These are phyloP conservation scores for Pseudonitzschia multistriata DNA, from an alignment of 108 stramenopile genomes.

Conservation along the genomic window DNA sequence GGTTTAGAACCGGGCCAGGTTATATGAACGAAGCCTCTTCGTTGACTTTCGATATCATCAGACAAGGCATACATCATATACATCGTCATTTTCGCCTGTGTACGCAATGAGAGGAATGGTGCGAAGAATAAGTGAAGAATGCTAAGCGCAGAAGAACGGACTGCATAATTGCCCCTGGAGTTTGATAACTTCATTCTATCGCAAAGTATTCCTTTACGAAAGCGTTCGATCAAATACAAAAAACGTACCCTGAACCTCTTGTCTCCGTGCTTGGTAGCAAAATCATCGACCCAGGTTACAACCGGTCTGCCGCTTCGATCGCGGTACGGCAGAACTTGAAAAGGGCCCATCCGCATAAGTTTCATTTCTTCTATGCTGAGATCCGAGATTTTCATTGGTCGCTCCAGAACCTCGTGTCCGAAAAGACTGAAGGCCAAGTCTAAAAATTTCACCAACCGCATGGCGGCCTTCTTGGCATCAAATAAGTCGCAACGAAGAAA, in stretches of 20 bases:
- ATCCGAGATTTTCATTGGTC: not conserved
- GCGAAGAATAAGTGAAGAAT: too few relatives aligned
- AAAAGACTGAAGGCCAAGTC: constrained; percentile 16
- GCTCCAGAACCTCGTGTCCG: constrained; percentile 7
- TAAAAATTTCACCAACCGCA: constrained; percentile 25
- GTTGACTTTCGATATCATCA: constrained; percentile 16
- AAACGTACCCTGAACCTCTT: not conserved
- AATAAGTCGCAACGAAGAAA: constrained; percentile 33
- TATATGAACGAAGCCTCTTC: not conserved
- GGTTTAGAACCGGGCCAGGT: not conserved
- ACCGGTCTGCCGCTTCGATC: constrained; percentile 10
- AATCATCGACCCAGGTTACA: constrained; percentile 6
- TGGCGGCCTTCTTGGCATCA: constrained; percentile 19
- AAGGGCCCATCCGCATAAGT: not conserved
- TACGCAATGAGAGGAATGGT: too few relatives aligned
- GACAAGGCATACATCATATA: not conserved
- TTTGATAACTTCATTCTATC: too few relatives aligned
- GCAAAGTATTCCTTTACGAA: too few relatives aligned
- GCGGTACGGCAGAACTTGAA: constrained; percentile 7
- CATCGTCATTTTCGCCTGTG: not conserved
- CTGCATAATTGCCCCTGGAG: not conserved
- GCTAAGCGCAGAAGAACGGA: too few relatives aligned
- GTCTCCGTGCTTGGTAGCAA: not conserved
- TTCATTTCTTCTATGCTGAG: not conserved
- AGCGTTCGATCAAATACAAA: too few relatives aligned